A percentile compares a stretch with the other conserved stretches of the same genome.
These are phyloP conservation scores for Boletus insuetus DNA, from an alignment of 768 basidiomycete genomes.

Conservation along the genomic window DNA sequence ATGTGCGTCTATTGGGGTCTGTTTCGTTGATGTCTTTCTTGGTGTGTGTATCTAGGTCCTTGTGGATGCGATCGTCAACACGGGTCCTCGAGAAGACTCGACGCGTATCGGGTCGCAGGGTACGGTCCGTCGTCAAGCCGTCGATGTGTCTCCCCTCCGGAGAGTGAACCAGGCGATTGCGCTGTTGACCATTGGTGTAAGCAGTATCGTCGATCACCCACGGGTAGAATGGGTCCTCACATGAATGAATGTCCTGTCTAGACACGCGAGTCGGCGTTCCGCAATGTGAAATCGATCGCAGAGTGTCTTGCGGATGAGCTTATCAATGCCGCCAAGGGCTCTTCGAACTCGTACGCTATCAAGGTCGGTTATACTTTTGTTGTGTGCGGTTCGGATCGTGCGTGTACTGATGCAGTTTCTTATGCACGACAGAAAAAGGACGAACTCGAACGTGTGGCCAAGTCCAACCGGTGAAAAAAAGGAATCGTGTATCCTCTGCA, in stretches of 20 bases:
- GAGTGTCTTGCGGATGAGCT: slow-evolving; percentile 99
- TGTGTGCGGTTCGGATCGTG: background rate
- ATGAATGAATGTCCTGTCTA: slow-evolving; percentile 29
- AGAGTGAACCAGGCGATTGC: slow-evolving; percentile 97
- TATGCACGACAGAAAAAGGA: slow-evolving; percentile 79
- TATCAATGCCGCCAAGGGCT: slow-evolving; percentile 99
- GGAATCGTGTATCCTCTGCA: background rate
- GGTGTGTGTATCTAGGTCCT: slow-evolving; percentile 56
- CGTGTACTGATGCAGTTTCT: background rate
- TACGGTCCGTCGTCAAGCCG: slow-evolving; percentile 98
- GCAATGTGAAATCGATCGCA: slow-evolving; percentile 98
- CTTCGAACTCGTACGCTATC: slow-evolving; percentile 99
- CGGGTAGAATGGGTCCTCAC: background rate
- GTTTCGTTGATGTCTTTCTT: background rate
- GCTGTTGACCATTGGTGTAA: slow-evolving; percentile 92
- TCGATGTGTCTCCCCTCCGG: slow-evolving; percentile 98
- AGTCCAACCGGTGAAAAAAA: slow-evolving; percentile 97
- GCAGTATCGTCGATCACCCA: slow-evolving; percentile 27
- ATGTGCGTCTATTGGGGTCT: too few species aligned
- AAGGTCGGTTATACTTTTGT: slow-evolving; percentile 54
- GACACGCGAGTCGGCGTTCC: slow-evolving; percentile 99
- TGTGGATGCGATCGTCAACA: slow-evolving; percentile 99
- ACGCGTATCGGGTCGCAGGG: slow-evolving; percentile 99
- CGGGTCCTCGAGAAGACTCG: slow-evolving; percentile 98
- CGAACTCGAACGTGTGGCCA: slow-evolving; percentile 99